Base-by-base conservation (phyloP, 2,329 filamentous ascomycete species). In the Biscogniauxia sp. region DNA sequence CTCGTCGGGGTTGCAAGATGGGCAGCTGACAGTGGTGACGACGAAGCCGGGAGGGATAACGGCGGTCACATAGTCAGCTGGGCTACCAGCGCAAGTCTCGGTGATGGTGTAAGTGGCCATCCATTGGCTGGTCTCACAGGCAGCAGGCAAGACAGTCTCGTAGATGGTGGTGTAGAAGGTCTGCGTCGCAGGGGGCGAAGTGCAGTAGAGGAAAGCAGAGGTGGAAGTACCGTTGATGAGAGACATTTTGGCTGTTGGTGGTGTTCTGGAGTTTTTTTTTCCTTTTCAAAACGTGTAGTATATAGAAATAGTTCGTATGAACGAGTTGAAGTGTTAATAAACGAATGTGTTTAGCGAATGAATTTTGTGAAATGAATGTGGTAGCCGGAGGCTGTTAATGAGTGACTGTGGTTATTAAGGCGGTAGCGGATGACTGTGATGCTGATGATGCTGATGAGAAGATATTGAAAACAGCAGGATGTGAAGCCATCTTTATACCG, bases 51-150 rank as follows among this genome's bases (percentile, higher is more conserved):
- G 74, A 20, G 75, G 76, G n/a, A 74, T 66, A 13, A 64, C 59
- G 1, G 70, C 68, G 20, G 70, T 69, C 13, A 68, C 66, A 64
- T 72, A 75, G 55, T 67, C 61, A 56, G 64, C 61, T 53, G 67
- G 68, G 60, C 69, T 64, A 55, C 75, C 76, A 13, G 66, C 61
- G 66, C 74, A 75, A 26, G 71, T 72, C 68, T 78, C 73, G 8
- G 66, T 69, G 66, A 79, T 65, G 56, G 76, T 79, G 70, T 79
- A 80, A 32, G 75, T 76, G 37, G 77, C 76, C 45, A 72, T 59
- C 77, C 77, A 78, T 53, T 65, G 60, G 63, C 72, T 68, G n/a
- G 73, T 76, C 59, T 73, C 66, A 65, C 75, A 76, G 57, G 76
- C 76, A 9, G 77, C 77, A 26, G 69, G 70, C 23, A 73, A 64